phyloP scores from a whole-genome alignment of 306 rosid species.

The Malus domestica region ASM211411v1 NC_041802.1:31256001-31256500 shows the following conservation, averaged over 20 bases:
- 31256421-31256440: conserved; percentile 95
- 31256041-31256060: conserved; percentile 48
- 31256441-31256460: background rate
- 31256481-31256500: background rate
- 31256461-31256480: conserved; percentile 13
- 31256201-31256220: background rate
- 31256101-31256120: conserved; percentile 48
- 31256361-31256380: conserved; percentile 77
- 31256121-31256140: conserved; percentile 42
- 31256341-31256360: conserved; percentile 83
- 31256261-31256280: conserved; percentile 65
- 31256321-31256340: conserved; percentile 96
- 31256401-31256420: conserved; percentile 98
- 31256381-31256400: conserved; percentile 84
- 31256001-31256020: conserved; percentile 43
- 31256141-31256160: background rate
- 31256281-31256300: conserved; percentile 94
- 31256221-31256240: background rate
- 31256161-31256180: background rate
- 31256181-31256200: background rate
- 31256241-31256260: conserved; percentile 1
- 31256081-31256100: conserved; percentile 54
- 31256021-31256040: conserved; percentile 39
- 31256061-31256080: conserved; percentile 44
- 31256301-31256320: conserved; percentile 86